Percentiles rank a stretch among this genome's conserved stretches.
phyloP scores from a whole-genome alignment of 2,329 filamentous ascomycete species.

The Beauveria brongniartii region DNA sequence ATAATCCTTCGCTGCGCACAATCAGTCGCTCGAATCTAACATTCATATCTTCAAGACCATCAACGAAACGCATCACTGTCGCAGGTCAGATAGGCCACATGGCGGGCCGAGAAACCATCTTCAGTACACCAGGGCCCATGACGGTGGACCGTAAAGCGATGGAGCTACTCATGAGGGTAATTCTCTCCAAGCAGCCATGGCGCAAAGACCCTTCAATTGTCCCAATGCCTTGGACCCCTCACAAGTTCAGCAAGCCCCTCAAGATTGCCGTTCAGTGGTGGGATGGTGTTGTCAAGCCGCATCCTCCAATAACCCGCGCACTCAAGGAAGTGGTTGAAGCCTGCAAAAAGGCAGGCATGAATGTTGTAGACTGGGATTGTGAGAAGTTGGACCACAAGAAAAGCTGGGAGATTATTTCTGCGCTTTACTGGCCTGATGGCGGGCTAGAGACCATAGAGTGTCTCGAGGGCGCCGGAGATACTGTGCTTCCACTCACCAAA shows the following conservation, averaged over 20 bases:
- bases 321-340: constrained; percentile 44
- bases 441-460: constrained; percentile 43
- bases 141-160: constrained; percentile 26
- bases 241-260: constrained; percentile 33
- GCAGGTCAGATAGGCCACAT: constrained; percentile 21
- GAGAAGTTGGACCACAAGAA: constrained; percentile 43
- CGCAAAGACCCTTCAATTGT: constrained; percentile 24
- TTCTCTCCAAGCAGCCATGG: constrained; percentile 25
- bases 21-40: background rate
- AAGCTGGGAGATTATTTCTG: constrained; percentile 35
- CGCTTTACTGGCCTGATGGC: constrained; percentile 53
- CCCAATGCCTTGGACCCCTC: constrained; percentile 27
- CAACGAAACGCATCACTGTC: constrained; percentile 22
- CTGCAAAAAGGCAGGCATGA: constrained; percentile 39
- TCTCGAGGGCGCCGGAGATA: constrained; percentile 47
- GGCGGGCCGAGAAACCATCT: constrained; percentile 28
- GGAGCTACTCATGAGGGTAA: constrained; percentile 28
- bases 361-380: constrained; percentile 46
- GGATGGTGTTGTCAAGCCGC: constrained; percentile 51
- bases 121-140: constrained; percentile 26
- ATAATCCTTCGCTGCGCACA: too few species aligned
- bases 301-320: constrained; percentile 51
- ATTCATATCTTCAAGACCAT: constrained; percentile 20
- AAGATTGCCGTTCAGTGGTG: constrained; percentile 54
- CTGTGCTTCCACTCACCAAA: constrained; percentile 47